Evolutionary conservation across 106 monocot genomes (phyloP).

Genomic region (Dendrobium catenatum): DNA sequence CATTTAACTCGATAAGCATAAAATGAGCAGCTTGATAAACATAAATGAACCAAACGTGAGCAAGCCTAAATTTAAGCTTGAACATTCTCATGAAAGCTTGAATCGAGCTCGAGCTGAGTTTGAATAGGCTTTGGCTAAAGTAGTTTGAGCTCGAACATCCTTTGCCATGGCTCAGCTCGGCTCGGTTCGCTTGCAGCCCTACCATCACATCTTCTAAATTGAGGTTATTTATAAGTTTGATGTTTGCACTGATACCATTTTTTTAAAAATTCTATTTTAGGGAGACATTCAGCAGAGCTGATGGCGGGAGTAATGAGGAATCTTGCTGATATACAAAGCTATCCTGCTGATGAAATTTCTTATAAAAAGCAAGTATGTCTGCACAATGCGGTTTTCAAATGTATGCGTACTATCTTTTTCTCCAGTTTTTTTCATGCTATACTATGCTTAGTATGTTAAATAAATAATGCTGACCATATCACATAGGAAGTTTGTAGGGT

Average conservation of each 20-base stretch:
- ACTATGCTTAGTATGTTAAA: neutral
- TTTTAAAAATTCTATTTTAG: constrained; percentile 17
- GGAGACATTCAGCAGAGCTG: constrained; percentile 48
- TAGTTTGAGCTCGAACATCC: too few species aligned
- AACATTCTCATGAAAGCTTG: too few species aligned
- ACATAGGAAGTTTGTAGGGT: neutral
- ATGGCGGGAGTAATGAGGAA: constrained; percentile 54
- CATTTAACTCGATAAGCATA: too few species aligned
- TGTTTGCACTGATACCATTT: neutral
- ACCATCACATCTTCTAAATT: neutral
- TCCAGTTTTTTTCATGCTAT: neutral
- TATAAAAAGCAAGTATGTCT: constrained; percentile 60
- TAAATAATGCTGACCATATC: neutral
- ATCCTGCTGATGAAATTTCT: constrained; percentile 68
- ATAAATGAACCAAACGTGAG: too few species aligned
- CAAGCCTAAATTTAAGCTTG: too few species aligned
- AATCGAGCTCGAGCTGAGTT: too few species aligned
- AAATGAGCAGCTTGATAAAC: too few species aligned
- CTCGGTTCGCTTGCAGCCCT: too few species aligned
- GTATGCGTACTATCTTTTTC: neutral
- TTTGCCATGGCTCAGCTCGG: too few species aligned
- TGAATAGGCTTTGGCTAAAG: too few species aligned
- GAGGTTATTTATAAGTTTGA: neutral
- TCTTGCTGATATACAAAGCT: constrained; percentile 66
- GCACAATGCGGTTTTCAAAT: neutral